Percentiles rank a stretch among this genome's conserved stretches.
These are phyloP conservation scores for Alternaria gansuensis DNA, from an alignment of 2,329 filamentous ascomycete genomes.

Conservation along the genomic window DNA sequence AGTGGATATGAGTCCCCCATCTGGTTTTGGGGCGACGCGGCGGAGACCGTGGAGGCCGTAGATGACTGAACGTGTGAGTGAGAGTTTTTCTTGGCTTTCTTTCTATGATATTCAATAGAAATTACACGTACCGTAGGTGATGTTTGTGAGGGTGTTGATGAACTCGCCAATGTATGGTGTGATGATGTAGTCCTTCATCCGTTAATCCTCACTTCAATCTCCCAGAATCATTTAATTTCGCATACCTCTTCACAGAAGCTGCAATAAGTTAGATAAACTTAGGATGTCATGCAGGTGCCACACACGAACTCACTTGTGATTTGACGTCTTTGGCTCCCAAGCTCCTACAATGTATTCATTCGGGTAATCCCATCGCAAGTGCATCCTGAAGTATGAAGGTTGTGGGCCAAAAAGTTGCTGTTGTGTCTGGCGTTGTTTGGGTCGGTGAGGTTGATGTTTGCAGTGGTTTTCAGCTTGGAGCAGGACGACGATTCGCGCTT, in stretches of 20 bases:
- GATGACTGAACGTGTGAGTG: constrained; percentile 36
- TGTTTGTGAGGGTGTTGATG: constrained; percentile 63
- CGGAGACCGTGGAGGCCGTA: constrained; percentile 50
- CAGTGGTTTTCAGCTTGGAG: constrained; percentile 2
- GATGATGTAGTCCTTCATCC: constrained; percentile 62
- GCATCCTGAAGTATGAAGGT: constrained; percentile 23
- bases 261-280: constrained; percentile 23
- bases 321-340: constrained; percentile 44
- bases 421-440: neutral
- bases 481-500: constrained; percentile 5
- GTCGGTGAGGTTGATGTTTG: neutral
- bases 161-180: constrained; percentile 64
- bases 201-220: neutral
- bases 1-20: constrained; percentile 46
- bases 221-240: neutral
- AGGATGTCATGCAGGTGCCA: constrained; percentile 15
- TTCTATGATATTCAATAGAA: neutral
- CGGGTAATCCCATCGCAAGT: constrained; percentile 41
- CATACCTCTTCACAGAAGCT: constrained; percentile 52
- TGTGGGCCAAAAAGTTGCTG: neutral
- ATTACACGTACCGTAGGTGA: constrained; percentile 57
- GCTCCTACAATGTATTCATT: constrained; percentile 30
- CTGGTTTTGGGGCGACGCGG: constrained; percentile 33
- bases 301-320: constrained; percentile 44
- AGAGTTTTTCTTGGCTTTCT: neutral